These are phyloP conservation scores for Camellia japonica DNA, from an alignment of 148 eudicot genomes.

Conservation along the genomic window DNA sequence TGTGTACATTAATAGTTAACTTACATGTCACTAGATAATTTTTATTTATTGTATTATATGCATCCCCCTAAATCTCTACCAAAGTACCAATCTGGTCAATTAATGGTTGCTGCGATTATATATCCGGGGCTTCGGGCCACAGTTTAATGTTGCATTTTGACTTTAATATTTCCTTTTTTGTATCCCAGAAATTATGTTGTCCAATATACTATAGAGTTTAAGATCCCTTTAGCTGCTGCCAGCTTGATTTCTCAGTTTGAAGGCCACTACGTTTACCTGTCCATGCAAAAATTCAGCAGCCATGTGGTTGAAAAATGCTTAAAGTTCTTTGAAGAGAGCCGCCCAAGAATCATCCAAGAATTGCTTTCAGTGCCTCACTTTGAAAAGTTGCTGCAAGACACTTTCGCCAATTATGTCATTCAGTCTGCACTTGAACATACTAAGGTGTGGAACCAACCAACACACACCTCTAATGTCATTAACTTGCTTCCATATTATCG, in stretches of 20 bases:
- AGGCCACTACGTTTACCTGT: conserved; percentile 51
- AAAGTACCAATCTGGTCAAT: neutral
- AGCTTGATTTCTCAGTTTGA: conserved; percentile 50
- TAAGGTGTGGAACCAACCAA: conserved; percentile 38
- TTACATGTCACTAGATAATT: neutral
- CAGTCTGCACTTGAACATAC: conserved; percentile 56
- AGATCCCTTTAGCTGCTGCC: conserved; percentile 43
- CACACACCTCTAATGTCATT: neutral
- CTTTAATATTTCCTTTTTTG: neutral
- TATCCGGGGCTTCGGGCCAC: neutral
- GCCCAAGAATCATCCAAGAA: conserved; percentile 54
- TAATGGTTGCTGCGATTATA: neutral
- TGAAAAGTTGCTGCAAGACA: conserved; percentile 72
- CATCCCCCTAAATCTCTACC: neutral
- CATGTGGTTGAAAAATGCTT: conserved; percentile 73
- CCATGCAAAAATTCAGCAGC: conserved; percentile 75
- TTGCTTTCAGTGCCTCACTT: conserved; percentile 56
- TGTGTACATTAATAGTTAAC: neutral
- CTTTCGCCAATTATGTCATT: conserved; percentile 72
- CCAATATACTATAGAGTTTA: conserved; percentile 57
- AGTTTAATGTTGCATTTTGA: neutral
- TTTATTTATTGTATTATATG: neutral
- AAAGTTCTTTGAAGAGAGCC: conserved; percentile 43
- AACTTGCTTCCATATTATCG: neutral
- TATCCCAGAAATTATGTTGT: conserved; percentile 67